Evolutionary conservation across 2,329 filamentous ascomycete genomes (phyloP).

Genomic region (Hypoxylon sp.): DNA sequence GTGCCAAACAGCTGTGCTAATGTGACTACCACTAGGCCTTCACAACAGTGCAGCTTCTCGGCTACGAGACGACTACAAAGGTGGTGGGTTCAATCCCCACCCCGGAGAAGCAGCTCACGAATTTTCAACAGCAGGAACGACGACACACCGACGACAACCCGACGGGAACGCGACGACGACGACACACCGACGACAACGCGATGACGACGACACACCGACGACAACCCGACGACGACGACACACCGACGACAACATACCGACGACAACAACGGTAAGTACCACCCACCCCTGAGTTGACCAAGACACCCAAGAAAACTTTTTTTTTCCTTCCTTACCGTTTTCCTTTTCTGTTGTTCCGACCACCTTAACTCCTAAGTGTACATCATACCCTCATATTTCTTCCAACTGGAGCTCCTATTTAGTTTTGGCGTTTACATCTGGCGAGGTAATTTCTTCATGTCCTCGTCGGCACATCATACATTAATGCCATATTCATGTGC

Average conservation of each 20-base stretch:
- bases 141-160: too few relatives aligned
- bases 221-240: too few relatives aligned
- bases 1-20: neutral
- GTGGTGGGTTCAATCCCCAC: neutral
- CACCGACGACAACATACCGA: too few relatives aligned
- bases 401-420: neutral
- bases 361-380: neutral
- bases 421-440: neutral
- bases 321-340: neutral
- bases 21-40: neutral
- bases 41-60: too few relatives aligned
- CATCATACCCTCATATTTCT: neutral
- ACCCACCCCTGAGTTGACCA: neutral
- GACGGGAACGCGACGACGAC: too few relatives aligned
- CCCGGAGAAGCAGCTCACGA: neutral
- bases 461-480: neutral
- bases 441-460: neutral
- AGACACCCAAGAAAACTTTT: constrained; percentile 11
- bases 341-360: neutral
- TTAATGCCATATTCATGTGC: too few relatives aligned
- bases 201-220: too few relatives aligned
- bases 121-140: too few relatives aligned
- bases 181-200: neutral
- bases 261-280: constrained; percentile 7
- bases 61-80: neutral